Conservation (phyloP, 768 basidiomycete species). For the Lanmaoa pseudosensibilis region DNA sequence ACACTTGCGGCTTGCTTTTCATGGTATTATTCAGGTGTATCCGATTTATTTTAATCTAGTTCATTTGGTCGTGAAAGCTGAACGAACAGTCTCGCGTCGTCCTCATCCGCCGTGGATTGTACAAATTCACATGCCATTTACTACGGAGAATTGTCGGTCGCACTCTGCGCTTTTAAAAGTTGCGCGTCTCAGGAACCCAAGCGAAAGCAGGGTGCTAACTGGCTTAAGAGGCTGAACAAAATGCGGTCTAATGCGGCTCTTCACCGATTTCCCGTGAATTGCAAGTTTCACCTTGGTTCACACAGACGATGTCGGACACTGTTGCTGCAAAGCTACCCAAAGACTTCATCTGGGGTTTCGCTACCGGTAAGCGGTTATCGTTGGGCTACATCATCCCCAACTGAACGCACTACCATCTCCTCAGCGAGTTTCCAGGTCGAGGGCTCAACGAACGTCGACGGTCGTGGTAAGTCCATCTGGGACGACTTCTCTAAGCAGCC, state of each 20-base stretch:
- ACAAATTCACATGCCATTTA: no score
- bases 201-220: not conserved
- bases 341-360: slow-evolving; percentile 71
- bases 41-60: not conserved
- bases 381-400: not conserved
- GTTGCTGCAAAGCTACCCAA: slow-evolving; percentile 46
- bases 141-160: slow-evolving; percentile 52
- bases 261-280: not conserved
- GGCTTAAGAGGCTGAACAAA: no score
- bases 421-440: slow-evolving; percentile 74
- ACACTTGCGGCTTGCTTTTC: not conserved
- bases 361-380: slow-evolving; percentile 52
- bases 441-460: slow-evolving; percentile 58
- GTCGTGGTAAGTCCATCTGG: slow-evolving; percentile 72
- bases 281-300: not conserved
- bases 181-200: slow-evolving; percentile 29
- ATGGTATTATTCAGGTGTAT: no score
- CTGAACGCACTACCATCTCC: not conserved
- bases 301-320: slow-evolving; percentile 28
- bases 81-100: not conserved
- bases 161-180: slow-evolving; percentile 23
- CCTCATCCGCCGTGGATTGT: no score
- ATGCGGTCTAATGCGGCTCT: not conserved
- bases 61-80: not conserved
- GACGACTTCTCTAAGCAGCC: slow-evolving; percentile 66